Evolutionary conservation across 1,284 basidiomycete species (phyloP).

Genomic region (Bondarzewia mesenterica): DNA sequence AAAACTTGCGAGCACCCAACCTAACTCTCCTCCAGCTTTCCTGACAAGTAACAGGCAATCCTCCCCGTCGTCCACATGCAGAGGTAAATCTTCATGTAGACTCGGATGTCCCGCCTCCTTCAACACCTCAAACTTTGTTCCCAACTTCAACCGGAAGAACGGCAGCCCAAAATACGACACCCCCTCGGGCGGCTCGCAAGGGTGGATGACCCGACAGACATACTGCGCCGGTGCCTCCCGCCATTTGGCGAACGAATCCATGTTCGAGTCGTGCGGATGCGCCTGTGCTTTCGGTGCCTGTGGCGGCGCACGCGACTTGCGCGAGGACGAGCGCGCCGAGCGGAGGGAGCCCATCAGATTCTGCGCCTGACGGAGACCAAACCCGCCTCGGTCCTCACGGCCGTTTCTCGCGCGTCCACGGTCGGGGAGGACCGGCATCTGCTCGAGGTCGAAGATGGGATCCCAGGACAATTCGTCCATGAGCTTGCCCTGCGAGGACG

Average conservation of each 20-base stretch:
- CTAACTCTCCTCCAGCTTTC: conserved; percentile 43
- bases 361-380: not conserved
- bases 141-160: conserved; percentile 58
- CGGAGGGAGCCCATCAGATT: conserved; percentile 15
- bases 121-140: conserved; percentile 57
- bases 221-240: conserved; percentile 39
- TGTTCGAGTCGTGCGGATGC: not conserved
- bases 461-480: conserved; percentile 19
- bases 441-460: no score
- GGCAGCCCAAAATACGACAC: conserved; percentile 65
- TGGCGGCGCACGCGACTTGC: conserved; percentile 22
- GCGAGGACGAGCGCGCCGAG: conserved; percentile 23
- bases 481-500: conserved; percentile 25
- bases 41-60: conserved; percentile 65
- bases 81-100: conserved; percentile 56
- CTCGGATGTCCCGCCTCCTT: conserved; percentile 72
- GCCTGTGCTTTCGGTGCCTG: not conserved
- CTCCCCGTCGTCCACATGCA: conserved; percentile 73
- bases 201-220: conserved; percentile 55
- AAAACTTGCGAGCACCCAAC: conserved; percentile 75
- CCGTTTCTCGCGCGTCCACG: conserved; percentile 24
- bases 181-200: conserved; percentile 51
- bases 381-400: conserved; percentile 4
- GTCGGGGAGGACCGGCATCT: no score
- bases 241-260: conserved; percentile 5